Evolutionary conservation across 2,329 filamentous ascomycete genomes (phyloP), one percentile per base, ranked within the genome.

Genomic region (Neophaeococcomyces mojaviensis): DNA sequence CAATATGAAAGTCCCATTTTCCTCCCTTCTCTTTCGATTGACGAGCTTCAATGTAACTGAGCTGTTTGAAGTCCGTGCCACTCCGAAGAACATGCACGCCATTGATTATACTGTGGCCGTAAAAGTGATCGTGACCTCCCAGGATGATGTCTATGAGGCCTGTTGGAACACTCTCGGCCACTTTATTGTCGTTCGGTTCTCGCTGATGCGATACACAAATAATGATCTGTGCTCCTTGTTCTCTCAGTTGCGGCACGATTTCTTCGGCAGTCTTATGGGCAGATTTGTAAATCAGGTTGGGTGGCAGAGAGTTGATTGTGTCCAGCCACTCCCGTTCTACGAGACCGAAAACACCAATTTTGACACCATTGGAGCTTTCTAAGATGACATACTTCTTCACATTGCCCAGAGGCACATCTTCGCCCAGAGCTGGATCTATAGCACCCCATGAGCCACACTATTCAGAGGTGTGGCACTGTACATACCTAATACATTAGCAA

Each of bases 111-210:
- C 74, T 77, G 65, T 95, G 87, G 13, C 75, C 76, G 61, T 95
- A 95, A 65, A 84, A 92, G 61, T 96, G 89, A 57, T 95, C 89
- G 59, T 95, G 88, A 0, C 88, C 88, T 39, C 88, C 88, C 0
- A 95, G 74, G 36, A 96, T 84, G 30, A 95, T 79, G 61, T 96
- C 89, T 16, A 94, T 81, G 44, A 86, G 64, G 0, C 85, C 87
- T 3, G 78, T 74, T 0, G 85, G 70, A 1, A 74, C 77, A 52
- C 86, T 82, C 49, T 81, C 72, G 0, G 89, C 88, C 3, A 96
- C 70, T 65, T 94, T 94, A 60, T 85, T 80, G 64, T 95, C 88
- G 59, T 94, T 94, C 10, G 87, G 87, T 64, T 95, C 87, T 36
- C 88, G 78, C 69, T 88, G 84, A 63, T 95, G 89, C 12, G 86